Base-by-base conservation (phyloP, 345 rosid genomes). In the Sisymbrium irio region DNA sequence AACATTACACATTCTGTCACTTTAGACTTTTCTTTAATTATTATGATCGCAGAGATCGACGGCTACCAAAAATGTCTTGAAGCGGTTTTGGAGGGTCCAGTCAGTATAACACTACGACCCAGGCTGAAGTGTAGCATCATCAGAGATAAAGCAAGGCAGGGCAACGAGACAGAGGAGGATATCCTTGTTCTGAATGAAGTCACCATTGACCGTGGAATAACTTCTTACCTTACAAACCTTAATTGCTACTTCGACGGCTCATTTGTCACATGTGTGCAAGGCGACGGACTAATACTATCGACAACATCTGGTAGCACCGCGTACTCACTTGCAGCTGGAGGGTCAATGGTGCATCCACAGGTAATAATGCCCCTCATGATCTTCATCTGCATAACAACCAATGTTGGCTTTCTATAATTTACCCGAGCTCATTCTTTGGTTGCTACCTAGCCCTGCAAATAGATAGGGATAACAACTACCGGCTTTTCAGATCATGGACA, bases 311-410 rank as follows among this genome's bases (percentile, higher is more conserved):
- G 99, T 41, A 96, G 99, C 82, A 96, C 99, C 27, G 99, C 99
- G 37, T 96, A 96, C 72, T 96, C 99, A 2, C 84, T 96, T 64
- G 99, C 97, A 10, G 98, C 97, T 59, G 99, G 99, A 76, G 99
- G 99, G 45, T 96, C 99, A 60, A 92, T 96, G 98, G 99, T 96
- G 59, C 99, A 96, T 75, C 99, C 99, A 13, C 97, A 96, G 94
- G 99, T 89, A 81, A 53, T 17, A 55, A 4, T 47, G 37, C 33
- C 9, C 35, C 60, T 1, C 6, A 44, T 41, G 45, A 30, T 62
- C 19, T 47, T 58, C 30, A 18, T 49, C 54, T 50, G 57, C 57
- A 1, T 46, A 47, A 19, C 27, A 47, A 51, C 15, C 57, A 53
- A 22, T 22, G n/a, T 50, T 47, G 14, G 14, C 9, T n/a, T n/a